These are phyloP conservation scores for Aurifilum marmelostoma DNA, from an alignment of 2,329 filamentous ascomycete genomes.

Conservation along the genomic window DNA sequence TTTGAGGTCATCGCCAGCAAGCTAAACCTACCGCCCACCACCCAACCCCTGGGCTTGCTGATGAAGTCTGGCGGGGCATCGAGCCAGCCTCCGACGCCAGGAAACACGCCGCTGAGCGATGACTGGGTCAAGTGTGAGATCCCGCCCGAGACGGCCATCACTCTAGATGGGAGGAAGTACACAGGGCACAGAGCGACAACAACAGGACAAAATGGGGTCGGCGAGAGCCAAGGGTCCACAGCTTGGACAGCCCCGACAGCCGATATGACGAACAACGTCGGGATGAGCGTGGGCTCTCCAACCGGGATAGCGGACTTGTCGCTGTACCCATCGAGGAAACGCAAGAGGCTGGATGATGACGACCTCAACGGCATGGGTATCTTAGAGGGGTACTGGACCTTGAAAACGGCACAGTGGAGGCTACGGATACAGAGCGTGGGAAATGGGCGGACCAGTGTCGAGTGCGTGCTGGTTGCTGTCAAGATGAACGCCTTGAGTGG, in stretches of 20 bases:
- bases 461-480: slow-evolving; percentile 75
- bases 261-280: slow-evolving; percentile 35
- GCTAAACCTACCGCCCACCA: slow-evolving; percentile 66
- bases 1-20: slow-evolving; percentile 83
- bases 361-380: slow-evolving; percentile 30
- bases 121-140: slow-evolving; percentile 69
- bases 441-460: slow-evolving; percentile 58
- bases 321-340: slow-evolving; percentile 46
- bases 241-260: slow-evolving; percentile 38
- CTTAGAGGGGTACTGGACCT: slow-evolving; percentile 58
- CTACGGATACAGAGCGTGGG: slow-evolving; percentile 62
- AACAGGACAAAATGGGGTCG: neutral
- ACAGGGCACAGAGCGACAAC: slow-evolving; percentile 25
- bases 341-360: slow-evolving; percentile 49
- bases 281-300: slow-evolving; percentile 36
- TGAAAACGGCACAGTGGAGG: slow-evolving; percentile 73
- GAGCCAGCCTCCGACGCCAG: slow-evolving; percentile 66
- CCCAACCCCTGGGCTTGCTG: slow-evolving; percentile 65
- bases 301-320: slow-evolving; percentile 36
- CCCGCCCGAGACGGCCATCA: slow-evolving; percentile 61
- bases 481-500: slow-evolving; percentile 73
- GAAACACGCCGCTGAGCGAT: slow-evolving; percentile 70
- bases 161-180: slow-evolving; percentile 60
- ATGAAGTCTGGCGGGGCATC: slow-evolving; percentile 66
- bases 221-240: neutral